Conservation (phyloP, 352 stramenopile species). For the Plasmopara viticola region DNA sequence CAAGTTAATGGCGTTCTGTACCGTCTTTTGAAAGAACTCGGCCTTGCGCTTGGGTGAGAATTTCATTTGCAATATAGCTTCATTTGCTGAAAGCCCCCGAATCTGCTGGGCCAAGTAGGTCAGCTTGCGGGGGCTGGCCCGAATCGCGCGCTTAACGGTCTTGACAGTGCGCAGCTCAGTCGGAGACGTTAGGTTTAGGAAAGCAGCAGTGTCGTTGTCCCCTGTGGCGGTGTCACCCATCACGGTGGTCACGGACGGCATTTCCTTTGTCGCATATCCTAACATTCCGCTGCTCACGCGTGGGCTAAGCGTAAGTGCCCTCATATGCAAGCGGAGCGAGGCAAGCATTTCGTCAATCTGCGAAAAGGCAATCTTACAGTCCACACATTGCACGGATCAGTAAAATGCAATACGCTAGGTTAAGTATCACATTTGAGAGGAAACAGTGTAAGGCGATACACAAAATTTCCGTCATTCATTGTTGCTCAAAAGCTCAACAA, state of each 20-base stretch:
- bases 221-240: conserved; percentile 11
- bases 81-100: conserved; percentile 58
- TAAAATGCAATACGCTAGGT: too few relatives aligned
- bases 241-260: conserved; percentile 34
- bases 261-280: conserved; percentile 17
- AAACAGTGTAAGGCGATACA: too few relatives aligned
- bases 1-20: conserved; percentile 85
- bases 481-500: too few relatives aligned
- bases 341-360: conserved; percentile 49
- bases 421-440: too few relatives aligned
- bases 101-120: conserved; percentile 81
- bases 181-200: conserved; percentile 55
- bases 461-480: too few relatives aligned
- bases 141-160: conserved; percentile 80
- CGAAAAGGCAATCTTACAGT: conserved; percentile 15
- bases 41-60: conserved; percentile 83
- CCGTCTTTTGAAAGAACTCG: conserved; percentile 77
- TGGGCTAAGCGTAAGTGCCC: conserved; percentile 52
- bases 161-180: conserved; percentile 52
- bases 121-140: conserved; percentile 74
- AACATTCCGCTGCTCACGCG: conserved; percentile 22
- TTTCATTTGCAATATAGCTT: conserved; percentile 82
- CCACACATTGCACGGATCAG: conserved; percentile 15
- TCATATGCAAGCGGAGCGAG: conserved; percentile 49
- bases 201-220: conserved; percentile 50